phyloP scores from a whole-genome alignment of 1,284 basidiomycete genomes.

The Chalciporus sp. region DNA sequence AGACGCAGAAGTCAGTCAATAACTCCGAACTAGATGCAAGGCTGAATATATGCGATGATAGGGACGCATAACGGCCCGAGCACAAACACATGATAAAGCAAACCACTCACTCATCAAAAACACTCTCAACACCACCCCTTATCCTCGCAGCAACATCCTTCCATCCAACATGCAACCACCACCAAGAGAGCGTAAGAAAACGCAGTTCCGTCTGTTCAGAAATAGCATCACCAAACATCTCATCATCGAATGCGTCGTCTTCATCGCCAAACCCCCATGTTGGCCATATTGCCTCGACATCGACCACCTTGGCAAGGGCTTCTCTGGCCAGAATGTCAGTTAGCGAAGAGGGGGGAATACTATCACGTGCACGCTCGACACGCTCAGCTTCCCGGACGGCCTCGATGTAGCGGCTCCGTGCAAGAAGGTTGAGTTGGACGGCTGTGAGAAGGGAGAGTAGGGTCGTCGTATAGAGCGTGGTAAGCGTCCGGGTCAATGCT shows the following conservation, averaged over 20 bases:
- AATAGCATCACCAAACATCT: constrained; percentile 37
- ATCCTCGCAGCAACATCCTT: constrained; percentile 77
- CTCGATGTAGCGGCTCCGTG: constrained; percentile 76
- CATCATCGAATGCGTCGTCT: constrained; percentile 11
- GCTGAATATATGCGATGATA: no score
- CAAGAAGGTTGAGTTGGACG: constrained; percentile 82
- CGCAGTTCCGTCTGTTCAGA: constrained; percentile 70
- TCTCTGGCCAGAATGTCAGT: constrained; percentile 28
- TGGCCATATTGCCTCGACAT: constrained; percentile 29
- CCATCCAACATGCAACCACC: constrained; percentile 90
- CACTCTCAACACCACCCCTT: constrained; percentile 73
- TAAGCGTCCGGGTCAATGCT: constrained; percentile 88
- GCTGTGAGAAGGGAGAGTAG: constrained; percentile 82
- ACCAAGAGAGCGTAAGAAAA: constrained; percentile 88
- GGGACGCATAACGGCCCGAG: no score
- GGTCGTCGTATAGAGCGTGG: constrained; percentile 79
- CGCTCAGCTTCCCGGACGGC: constrained; percentile 66
- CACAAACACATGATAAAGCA: background rate
- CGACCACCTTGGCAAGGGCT: constrained; percentile 25
- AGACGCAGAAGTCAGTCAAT: constrained; percentile 8
- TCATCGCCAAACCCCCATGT: constrained; percentile 24
- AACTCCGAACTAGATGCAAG: no score
- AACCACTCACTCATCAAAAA: constrained; percentile 70
- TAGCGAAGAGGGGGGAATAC: constrained; percentile 26
- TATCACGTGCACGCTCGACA: constrained; percentile 60